phyloP scores from a whole-genome alignment of 345 rosid species.

The Pistacia vera region DNA sequence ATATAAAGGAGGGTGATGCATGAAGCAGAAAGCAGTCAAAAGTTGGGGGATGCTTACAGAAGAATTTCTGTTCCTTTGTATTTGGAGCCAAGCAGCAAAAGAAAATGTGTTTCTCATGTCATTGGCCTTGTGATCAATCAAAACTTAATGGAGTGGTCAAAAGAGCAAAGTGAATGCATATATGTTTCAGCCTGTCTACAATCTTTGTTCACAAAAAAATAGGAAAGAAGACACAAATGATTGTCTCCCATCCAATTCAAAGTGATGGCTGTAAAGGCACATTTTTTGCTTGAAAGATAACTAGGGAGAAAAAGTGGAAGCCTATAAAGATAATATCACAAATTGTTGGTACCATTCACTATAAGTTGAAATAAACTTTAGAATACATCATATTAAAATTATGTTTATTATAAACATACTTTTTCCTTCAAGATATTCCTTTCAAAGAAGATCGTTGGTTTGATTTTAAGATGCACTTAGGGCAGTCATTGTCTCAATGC shows the following conservation, averaged over 20 bases:
- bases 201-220: constrained; percentile 10
- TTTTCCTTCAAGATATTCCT: not conserved
- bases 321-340: not conserved
- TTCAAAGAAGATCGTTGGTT: not conserved
- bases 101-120: not conserved
- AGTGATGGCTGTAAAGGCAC: not conserved
- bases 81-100: not conserved
- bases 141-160: constrained; percentile 39
- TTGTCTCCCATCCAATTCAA: constrained; percentile 5
- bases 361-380: not conserved
- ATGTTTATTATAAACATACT: not conserved
- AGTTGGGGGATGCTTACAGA: not conserved
- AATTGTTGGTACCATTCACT: not conserved
- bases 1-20: not conserved
- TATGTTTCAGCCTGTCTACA: constrained; percentile 15
- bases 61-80: not conserved
- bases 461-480: constrained; percentile 13
- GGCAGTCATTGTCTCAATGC: constrained; percentile 46
- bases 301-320: not conserved
- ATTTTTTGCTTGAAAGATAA: constrained; percentile 20
- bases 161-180: constrained; percentile 18
- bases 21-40: constrained; percentile 17
- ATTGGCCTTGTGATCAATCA: not conserved
- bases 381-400: not conserved
- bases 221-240: not conserved